These are phyloP conservation scores for Spiraea crenata DNA, from an alignment of 331 rosid genomes.

Conservation along the genomic window DNA sequence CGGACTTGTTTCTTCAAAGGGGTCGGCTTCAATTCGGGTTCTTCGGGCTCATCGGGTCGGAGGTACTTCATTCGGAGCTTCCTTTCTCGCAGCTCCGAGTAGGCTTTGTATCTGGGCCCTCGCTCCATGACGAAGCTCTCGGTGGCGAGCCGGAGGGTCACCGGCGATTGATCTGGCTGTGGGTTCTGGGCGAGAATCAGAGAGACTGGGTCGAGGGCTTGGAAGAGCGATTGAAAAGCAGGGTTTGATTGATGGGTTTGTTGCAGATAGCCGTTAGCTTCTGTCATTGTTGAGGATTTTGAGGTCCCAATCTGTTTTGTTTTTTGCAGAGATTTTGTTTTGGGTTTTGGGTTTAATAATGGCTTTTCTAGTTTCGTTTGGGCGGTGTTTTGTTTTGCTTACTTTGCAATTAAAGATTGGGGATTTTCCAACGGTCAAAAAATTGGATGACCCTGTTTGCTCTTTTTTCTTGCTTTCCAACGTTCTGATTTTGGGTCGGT, in stretches of 20 bases:
- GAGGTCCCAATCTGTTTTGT: conserved; percentile 14
- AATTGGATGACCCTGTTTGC: neutral
- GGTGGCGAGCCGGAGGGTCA: conserved; percentile 30
- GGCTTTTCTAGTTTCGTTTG: conserved; percentile 9
- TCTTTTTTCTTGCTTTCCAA: conserved; percentile 21
- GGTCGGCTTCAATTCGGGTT: conserved; percentile 34
- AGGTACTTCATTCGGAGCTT: conserved; percentile 45
- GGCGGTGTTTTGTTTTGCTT: conserved; percentile 2
- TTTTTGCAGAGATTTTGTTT: conserved; percentile 11
- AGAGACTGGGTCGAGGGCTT: conserved; percentile 60
- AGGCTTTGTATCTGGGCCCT: conserved; percentile 88
- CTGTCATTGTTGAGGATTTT: conserved; percentile 46
- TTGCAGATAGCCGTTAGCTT: conserved; percentile 30
- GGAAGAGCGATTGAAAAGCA: conserved; percentile 40
- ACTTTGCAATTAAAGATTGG: conserved; percentile 21
- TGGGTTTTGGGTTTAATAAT: neutral
- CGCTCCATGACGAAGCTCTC: conserved; percentile 53
- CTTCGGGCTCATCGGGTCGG: conserved; percentile 20
- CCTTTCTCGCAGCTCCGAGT: conserved; percentile 63
- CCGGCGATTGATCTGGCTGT: conserved; percentile 21
- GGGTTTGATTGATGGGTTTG: conserved; percentile 35
- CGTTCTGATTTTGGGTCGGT: conserved; percentile 42
- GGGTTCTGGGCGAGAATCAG: conserved; percentile 55
- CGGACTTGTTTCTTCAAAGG: conserved; percentile 75
- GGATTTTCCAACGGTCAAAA: conserved; percentile 62